Conservation (phyloP, 306 rosid genomes). For the Gleditsia sinensis region DNA sequence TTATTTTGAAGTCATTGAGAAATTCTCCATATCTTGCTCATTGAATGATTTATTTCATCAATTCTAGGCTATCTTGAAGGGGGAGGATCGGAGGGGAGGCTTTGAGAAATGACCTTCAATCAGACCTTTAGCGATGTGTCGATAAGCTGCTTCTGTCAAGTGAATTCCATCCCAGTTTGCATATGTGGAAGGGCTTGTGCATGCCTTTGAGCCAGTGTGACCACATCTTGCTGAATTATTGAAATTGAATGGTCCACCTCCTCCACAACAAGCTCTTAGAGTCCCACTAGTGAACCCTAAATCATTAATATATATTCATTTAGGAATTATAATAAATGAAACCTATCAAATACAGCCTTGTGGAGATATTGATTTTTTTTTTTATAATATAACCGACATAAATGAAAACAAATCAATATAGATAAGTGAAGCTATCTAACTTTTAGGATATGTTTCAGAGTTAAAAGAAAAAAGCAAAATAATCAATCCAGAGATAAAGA, state of each 20-base stretch:
- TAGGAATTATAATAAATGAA: neutral
- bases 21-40: neutral
- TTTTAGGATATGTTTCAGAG: no score
- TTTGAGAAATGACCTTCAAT: slow-evolving; percentile 49
- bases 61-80: slow-evolving; percentile 20
- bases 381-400: neutral
- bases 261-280: slow-evolving; percentile 64
- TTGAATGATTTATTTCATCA: no score
- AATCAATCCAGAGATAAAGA: no score
- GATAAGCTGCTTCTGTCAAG: slow-evolving; percentile 49
- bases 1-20: neutral
- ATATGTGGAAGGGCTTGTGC: slow-evolving; percentile 47
- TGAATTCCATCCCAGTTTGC: slow-evolving; percentile 73
- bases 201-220: slow-evolving; percentile 44
- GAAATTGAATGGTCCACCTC: slow-evolving; percentile 75
- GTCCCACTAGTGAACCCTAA: slow-evolving; percentile 47
- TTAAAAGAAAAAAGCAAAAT: no score
- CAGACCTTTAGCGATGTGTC: slow-evolving; percentile 42
- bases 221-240: slow-evolving; percentile 66
- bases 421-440: no score
- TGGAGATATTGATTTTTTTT: neutral
- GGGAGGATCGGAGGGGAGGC: slow-evolving; percentile 42
- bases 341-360: neutral
- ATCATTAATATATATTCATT: neutral
- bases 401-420: neutral